A percentile compares a stretch with the other conserved stretches of the same genome.
phyloP scores from a whole-genome alignment of 257 asterid species.

The Gardenia jasminoides region DNA sequence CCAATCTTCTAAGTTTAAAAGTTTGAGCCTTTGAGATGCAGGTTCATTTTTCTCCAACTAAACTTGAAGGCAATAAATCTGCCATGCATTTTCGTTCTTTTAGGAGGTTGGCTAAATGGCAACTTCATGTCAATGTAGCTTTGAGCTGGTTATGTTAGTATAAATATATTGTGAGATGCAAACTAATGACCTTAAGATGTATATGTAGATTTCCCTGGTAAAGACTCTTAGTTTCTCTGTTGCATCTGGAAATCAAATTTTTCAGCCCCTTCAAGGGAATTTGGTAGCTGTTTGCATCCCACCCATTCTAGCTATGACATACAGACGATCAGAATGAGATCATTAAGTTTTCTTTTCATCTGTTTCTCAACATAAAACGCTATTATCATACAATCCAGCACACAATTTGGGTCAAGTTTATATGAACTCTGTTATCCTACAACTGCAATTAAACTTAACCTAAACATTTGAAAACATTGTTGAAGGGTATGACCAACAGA shows the following conservation, averaged over 20 bases:
- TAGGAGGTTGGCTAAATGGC: neutral
- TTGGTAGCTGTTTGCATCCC: neutral
- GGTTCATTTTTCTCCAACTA: neutral
- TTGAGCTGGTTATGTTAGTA: neutral
- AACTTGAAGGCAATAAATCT: neutral
- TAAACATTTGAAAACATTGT: neutral
- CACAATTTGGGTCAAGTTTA: neutral
- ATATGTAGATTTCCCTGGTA: neutral
- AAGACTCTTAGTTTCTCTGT: neutral
- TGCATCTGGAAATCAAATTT: neutral
- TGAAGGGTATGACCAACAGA: neutral
- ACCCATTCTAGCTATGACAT: neutral
- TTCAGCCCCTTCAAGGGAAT: neutral
- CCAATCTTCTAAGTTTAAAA: neutral
- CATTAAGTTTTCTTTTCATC: neutral
- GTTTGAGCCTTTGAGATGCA: neutral
- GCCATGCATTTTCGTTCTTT: neutral
- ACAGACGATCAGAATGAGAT: neutral
- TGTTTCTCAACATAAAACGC: neutral
- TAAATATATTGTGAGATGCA: neutral
- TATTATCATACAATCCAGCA: neutral
- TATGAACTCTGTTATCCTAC: neutral
- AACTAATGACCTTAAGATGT: neutral
- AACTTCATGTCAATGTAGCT: neutral
- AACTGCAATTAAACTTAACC: neutral